Conservation (phyloP, 1,284 basidiomycete genomes). For the Polyporus tsugae region DNA sequence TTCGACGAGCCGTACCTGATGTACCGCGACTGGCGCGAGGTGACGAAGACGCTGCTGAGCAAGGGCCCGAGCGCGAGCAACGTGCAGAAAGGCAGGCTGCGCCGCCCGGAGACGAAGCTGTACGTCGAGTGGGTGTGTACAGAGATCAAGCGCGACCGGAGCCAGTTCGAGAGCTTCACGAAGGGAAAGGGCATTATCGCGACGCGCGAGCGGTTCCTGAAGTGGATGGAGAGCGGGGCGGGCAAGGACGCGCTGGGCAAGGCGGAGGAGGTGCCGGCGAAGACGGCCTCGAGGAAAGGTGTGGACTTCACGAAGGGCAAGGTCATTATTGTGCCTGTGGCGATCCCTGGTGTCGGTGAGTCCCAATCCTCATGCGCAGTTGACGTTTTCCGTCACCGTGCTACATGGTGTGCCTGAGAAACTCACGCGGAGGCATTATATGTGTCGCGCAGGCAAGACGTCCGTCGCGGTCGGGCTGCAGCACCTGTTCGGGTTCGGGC, state of each 20-base stretch:
- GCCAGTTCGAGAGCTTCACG: conserved; percentile 70
- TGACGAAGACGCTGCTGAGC: conserved; percentile 82
- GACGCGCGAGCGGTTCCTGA: conserved; percentile 83
- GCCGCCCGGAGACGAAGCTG: conserved; percentile 68
- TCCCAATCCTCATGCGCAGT: conserved; percentile 21
- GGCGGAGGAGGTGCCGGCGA: conserved; percentile 34
- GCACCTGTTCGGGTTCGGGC: conserved; percentile 84
- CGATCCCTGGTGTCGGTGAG: conserved; percentile 92
- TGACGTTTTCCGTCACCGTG: neutral
- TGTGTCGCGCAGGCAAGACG: conserved; percentile 80
- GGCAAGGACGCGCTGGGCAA: conserved; percentile 48
- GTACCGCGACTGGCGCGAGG: conserved; percentile 97
- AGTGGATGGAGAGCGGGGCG: conserved; percentile 65
- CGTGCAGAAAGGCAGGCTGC: conserved; percentile 70
- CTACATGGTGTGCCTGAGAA: neutral
- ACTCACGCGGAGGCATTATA: neutral
- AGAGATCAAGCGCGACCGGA: conserved; percentile 71
- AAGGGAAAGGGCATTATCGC: conserved; percentile 87
- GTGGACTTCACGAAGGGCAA: conserved; percentile 64
- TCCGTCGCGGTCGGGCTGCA: conserved; percentile 82
- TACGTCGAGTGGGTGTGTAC: conserved; percentile 77
- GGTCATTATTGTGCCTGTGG: conserved; percentile 88
- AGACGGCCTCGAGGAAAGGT: conserved; percentile 46
- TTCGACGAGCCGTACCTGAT: conserved; percentile 99
- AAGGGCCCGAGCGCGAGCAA: conserved; percentile 43